Evolutionary conservation across 495 filamentous ascomycete genomes (phyloP).

Genomic region (Friedmanniomyces endolithicus): DNA sequence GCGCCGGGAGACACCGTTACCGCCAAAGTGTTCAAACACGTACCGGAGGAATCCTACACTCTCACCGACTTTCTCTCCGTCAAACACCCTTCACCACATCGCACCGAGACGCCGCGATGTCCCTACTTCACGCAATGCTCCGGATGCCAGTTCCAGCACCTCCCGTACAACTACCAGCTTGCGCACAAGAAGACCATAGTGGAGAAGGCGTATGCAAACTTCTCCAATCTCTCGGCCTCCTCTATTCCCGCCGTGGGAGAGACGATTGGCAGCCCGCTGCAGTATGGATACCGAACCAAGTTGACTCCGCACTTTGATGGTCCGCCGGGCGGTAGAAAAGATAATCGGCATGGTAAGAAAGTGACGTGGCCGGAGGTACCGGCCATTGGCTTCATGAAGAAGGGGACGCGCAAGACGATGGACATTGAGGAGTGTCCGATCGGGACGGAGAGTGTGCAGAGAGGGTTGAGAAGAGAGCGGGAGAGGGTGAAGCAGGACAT

Average conservation of each 20-base stretch:
- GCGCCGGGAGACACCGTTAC: slow-evolving; percentile 71
- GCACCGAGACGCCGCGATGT: slow-evolving; percentile 67
- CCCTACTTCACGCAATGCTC: slow-evolving; percentile 77
- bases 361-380: slow-evolving; percentile 44
- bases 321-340: slow-evolving; percentile 39
- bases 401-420: slow-evolving; percentile 56
- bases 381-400: slow-evolving; percentile 80
- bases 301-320: slow-evolving; percentile 89
- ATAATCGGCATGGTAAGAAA: slow-evolving; percentile 34
- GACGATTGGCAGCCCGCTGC: slow-evolving; percentile 77
- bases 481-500: slow-evolving; percentile 57
- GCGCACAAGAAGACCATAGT: slow-evolving; percentile 73
- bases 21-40: slow-evolving; percentile 65
- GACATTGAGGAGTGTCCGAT: slow-evolving; percentile 98
- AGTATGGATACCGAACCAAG: slow-evolving; percentile 92
- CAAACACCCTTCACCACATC: slow-evolving; percentile 54
- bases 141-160: slow-evolving; percentile 95
- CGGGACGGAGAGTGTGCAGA: slow-evolving; percentile 69
- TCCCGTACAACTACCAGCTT: slow-evolving; percentile 77
- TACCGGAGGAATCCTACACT: slow-evolving; percentile 47
- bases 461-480: slow-evolving; percentile 63
- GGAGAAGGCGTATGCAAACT: slow-evolving; percentile 84
- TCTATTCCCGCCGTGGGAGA: slow-evolving; percentile 63
- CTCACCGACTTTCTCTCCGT: slow-evolving; percentile 72
- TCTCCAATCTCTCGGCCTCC: slow-evolving; percentile 65